A percentile compares a stretch with the other conserved stretches of the same genome.
These are phyloP conservation scores for Wickerhamomyces canadensis DNA, from an alignment of 805 yeast species.

Conservation along the genomic window DNA sequence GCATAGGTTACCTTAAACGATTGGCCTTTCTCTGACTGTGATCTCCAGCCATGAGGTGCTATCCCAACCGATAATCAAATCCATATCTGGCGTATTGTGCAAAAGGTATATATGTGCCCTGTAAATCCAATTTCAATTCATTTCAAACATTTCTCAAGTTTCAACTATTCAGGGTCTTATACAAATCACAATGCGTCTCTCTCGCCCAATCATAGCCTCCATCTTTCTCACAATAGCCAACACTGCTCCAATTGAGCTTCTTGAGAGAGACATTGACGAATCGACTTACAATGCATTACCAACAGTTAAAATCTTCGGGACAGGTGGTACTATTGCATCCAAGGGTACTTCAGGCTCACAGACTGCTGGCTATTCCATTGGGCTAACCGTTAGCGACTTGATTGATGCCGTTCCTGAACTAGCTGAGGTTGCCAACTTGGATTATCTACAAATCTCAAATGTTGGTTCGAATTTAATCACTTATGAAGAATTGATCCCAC, in stretches of 20 bases:
- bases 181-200: neutral
- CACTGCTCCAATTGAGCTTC: neutral
- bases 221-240: neutral
- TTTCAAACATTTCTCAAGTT: too few relatives aligned
- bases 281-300: slow-evolving; percentile 3
- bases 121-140: too few relatives aligned
- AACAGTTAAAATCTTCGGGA: slow-evolving; percentile 43
- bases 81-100: too few relatives aligned
- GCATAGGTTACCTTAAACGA: too few relatives aligned
- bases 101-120: too few relatives aligned
- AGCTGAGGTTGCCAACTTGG: slow-evolving; percentile 45
- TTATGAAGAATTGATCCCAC: slow-evolving; percentile 36
- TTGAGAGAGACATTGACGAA: slow-evolving; percentile 13
- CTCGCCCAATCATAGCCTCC: neutral
- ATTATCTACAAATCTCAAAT: slow-evolving; percentile 43
- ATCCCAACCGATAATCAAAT: too few relatives aligned
- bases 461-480: slow-evolving; percentile 45
- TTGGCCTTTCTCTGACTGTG: too few relatives aligned
- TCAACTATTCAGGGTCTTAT: neutral
- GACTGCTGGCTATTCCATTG: slow-evolving; percentile 51
- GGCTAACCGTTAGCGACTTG: slow-evolving; percentile 45
- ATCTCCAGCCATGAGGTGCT: too few relatives aligned
- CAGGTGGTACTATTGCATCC: slow-evolving; percentile 58
- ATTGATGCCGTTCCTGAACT: slow-evolving; percentile 52
- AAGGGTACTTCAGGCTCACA: slow-evolving; percentile 41